Percentiles rank a stretch among this genome's conserved stretches.
Conservation (phyloP, 2,329 filamentous ascomycete genomes). For the Sclerotinia subarctica region DNA sequence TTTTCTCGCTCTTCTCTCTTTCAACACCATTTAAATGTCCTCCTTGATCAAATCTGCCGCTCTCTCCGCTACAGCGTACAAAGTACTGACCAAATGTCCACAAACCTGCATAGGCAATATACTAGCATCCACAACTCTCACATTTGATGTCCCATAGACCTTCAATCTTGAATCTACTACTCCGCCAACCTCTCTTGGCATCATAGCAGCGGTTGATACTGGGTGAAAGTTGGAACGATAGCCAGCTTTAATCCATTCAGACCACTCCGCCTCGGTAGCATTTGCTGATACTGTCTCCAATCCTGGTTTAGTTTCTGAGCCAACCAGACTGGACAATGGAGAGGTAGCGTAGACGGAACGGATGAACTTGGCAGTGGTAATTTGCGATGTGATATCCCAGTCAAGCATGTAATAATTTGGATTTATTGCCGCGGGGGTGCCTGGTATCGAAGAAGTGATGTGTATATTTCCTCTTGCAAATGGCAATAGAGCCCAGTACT, state of each 20-base stretch:
- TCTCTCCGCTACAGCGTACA: constrained; percentile 28
- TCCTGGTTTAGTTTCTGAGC: constrained; percentile 20
- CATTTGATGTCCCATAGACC: constrained; percentile 26
- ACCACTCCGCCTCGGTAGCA: constrained; percentile 20
- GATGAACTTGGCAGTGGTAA: not conserved
- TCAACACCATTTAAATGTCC: not conserved
- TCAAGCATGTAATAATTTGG: constrained; percentile 42
- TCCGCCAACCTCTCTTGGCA: constrained; percentile 25
- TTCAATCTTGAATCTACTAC: constrained; percentile 27
- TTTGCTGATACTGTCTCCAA: constrained; percentile 12
- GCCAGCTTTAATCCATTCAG: constrained; percentile 11
- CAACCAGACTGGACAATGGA: not conserved
- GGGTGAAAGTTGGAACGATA: constrained; percentile 26
- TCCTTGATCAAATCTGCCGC: constrained; percentile 26
- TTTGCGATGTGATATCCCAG: constrained; percentile 6
- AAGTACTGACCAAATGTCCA: constrained; percentile 25
- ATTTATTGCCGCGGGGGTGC: constrained; percentile 46
- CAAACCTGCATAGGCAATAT: constrained; percentile 25
- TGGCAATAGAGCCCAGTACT: constrained; percentile 42
- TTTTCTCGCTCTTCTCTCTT: not conserved
- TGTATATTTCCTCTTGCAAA: constrained; percentile 56
- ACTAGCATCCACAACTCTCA: constrained; percentile 29
- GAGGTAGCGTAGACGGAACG: not conserved
- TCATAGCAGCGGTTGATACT: constrained; percentile 27
- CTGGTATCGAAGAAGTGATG: constrained; percentile 43